Evolutionary conservation across 306 rosid genomes (phyloP).

Genomic region (Acmispon strigosus): DNA sequence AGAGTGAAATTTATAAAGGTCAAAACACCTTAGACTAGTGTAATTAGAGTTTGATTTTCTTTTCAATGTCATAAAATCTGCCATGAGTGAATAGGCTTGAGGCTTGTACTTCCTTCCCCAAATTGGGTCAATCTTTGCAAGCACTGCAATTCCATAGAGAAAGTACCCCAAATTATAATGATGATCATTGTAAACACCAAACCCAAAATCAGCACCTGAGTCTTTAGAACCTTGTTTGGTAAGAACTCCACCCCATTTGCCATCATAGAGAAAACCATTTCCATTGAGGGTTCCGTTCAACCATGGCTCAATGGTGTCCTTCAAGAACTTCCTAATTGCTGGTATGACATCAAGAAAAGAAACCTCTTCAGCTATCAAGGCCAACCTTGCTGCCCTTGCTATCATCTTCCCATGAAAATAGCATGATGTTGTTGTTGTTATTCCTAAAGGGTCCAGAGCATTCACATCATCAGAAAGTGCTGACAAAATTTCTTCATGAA

Average conservation of each 20-base stretch:
- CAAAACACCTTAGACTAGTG: slow-evolving; percentile 64
- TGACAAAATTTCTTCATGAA: slow-evolving; percentile 42
- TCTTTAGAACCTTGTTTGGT: slow-evolving; percentile 64
- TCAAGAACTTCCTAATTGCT: slow-evolving; percentile 40
- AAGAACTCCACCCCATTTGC: slow-evolving; percentile 77
- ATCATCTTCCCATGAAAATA: slow-evolving; percentile 65
- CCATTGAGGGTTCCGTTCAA: slow-evolving; percentile 57
- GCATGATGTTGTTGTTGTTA: slow-evolving; percentile 45
- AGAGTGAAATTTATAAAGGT: slow-evolving; percentile 61
- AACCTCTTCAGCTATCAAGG: slow-evolving; percentile 81
- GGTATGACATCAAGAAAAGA: slow-evolving; percentile 45
- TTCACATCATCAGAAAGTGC: slow-evolving; percentile 58
- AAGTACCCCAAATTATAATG: slow-evolving; percentile 77
- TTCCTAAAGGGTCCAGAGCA: slow-evolving; percentile 25
- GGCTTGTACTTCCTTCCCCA: slow-evolving; percentile 73
- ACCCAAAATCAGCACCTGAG: slow-evolving; percentile 69
- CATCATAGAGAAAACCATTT: slow-evolving; percentile 73
- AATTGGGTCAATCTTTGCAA: slow-evolving; percentile 68
- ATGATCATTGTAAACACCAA: slow-evolving; percentile 76
- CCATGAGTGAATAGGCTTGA: slow-evolving; percentile 61
- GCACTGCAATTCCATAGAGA: slow-evolving; percentile 73
- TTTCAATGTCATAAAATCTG: slow-evolving; percentile 55
- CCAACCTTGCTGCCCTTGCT: slow-evolving; percentile 83
- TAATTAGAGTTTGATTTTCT: slow-evolving; percentile 35
- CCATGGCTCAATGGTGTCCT: slow-evolving; percentile 74